phyloP scores from a whole-genome alignment of 1,284 basidiomycete genomes.

The Leucocoprinus gongylophorus region DNA sequence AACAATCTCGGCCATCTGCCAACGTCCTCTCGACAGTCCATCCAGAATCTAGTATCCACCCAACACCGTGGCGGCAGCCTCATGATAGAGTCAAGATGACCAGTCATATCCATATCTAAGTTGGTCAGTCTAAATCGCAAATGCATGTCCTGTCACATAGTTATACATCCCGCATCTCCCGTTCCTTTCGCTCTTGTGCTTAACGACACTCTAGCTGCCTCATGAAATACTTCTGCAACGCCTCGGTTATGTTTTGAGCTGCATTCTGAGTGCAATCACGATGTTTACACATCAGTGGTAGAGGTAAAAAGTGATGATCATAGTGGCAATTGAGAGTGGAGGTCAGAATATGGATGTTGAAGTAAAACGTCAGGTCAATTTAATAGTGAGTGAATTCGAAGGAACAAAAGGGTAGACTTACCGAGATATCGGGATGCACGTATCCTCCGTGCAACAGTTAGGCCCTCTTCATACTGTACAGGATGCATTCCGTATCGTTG shows the following conservation, averaged over 20 bases:
- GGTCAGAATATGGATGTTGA: neutral
- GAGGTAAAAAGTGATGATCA: neutral
- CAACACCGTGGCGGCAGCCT: neutral
- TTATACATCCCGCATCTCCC: constrained; percentile 42
- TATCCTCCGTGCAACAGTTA: constrained; percentile 83
- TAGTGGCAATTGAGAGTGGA: neutral
- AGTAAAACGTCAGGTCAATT: neutral
- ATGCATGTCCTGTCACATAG: constrained; percentile 40
- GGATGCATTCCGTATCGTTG: constrained; percentile 60
- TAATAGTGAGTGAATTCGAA: neutral
- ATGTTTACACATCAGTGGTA: neutral
- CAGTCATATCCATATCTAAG: neutral
- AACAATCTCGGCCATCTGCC: neutral
- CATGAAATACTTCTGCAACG: constrained; percentile 87
- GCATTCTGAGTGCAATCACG: constrained; percentile 57
- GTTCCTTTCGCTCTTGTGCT: constrained; percentile 65
- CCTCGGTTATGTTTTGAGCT: constrained; percentile 95
- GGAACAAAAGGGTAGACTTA: constrained; percentile 34
- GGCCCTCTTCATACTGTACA: constrained; percentile 86
- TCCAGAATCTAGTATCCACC: neutral
- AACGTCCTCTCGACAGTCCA: neutral
- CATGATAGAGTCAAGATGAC: neutral
- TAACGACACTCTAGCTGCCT: constrained; percentile 80
- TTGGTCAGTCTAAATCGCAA: neutral
- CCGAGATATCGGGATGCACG: constrained; percentile 88